Base-by-base conservation (phyloP, 1,139 yeast species). In the Candida glucosophila region DNA sequence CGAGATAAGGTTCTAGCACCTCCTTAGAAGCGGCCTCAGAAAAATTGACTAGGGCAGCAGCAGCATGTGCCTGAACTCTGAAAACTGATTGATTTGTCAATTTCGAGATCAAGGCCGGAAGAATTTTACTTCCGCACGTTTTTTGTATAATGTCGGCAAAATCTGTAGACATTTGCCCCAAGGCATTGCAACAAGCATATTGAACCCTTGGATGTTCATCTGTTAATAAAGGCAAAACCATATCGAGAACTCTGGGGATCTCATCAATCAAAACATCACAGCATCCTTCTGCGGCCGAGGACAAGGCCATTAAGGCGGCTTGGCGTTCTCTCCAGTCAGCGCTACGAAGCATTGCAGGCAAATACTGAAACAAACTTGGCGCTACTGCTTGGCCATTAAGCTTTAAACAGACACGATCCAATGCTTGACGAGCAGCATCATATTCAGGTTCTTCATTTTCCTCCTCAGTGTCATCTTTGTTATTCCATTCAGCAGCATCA, bases 81-180 rank as follows among this genome's bases (percentile, higher is more conserved):
- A 92, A 93, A 17, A 80, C 86, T 12, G 82, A 73, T 31, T 66
- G 65, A 35, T 59, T 63, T 4, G 80, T 77, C 32, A 88, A 67
- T 63, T 73, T 85, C 3, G 93, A 77, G 30, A 88, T 82, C 37
- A 90, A 68, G 5, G 93, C 92, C 7, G 97, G 97, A 29, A 92
- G 63, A 22, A 90, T 77, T 37, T 80, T 65, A 39, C 70, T 72
- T 35, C 90, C 93, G 15, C 86, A 70, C 26, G 82, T 75, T 44
- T 78, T 68, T 59, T 90, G 97, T 35, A 90, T 80, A 13, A 71
- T 66, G 40, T 83, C 93, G 5, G 96, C 90, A 56, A 90, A 88
- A 56, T 90, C 98, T 0, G 98, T 90, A n/a, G 95, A 83, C 59
- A 92, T 82, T 61, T 90, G 98, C 26, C 98, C 98, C 37, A 90